Evolutionary conservation across 2,329 filamentous ascomycete genomes (phyloP), one percentile per base, ranked within the genome.

Genomic region (Raffaelea ambrosiae): DNA sequence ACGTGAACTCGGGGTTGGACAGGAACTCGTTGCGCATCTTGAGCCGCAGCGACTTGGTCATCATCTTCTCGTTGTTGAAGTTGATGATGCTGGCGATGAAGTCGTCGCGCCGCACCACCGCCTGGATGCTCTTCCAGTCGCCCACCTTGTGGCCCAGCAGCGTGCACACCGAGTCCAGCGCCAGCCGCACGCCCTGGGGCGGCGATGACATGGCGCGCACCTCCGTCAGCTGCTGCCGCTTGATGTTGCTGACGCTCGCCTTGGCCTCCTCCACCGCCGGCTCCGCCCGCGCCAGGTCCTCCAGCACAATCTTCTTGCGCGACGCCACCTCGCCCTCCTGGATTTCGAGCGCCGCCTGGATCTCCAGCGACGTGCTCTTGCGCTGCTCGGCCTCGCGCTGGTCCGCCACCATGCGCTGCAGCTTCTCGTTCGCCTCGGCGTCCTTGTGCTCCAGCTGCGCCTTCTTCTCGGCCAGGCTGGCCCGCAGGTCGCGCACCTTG

Each of bases 21-120:
- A 98, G 69, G 67, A 87, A 98, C 39, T 96, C 89, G 51, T 84
- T 87, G 59, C 86, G 83, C 91, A 98, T 97, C 73, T 88, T 94
- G 57, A 80, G 73, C 44, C 93, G 79, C 56, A 93, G 76, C 22
- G 71, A 69, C 58, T 81, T 84, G 16, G 91, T 98, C 91, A 98
- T 97, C 65, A 93, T 85, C 63, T 76, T 83, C 66, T 93, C 90
- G 60, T 96, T 98, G 71, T 96, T 87, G 61, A 96, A 98, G 64
- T 88, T 89, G 65, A 97, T 86, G 59, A 98, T 98, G 67, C 88
- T 96, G 43, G 89, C 87, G 66, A 98, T 97, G 67, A 98, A 98
- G 62, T 97, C 91, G 59, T 97, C 93, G 49, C 82, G 81, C 58
- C 91, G 87, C 51, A 98, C 82, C 53, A 97, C 86, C 46, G 78